Base-by-base conservation (phyloP, 2,329 filamentous ascomycete species). In the Emergomyces africanus region DNA sequence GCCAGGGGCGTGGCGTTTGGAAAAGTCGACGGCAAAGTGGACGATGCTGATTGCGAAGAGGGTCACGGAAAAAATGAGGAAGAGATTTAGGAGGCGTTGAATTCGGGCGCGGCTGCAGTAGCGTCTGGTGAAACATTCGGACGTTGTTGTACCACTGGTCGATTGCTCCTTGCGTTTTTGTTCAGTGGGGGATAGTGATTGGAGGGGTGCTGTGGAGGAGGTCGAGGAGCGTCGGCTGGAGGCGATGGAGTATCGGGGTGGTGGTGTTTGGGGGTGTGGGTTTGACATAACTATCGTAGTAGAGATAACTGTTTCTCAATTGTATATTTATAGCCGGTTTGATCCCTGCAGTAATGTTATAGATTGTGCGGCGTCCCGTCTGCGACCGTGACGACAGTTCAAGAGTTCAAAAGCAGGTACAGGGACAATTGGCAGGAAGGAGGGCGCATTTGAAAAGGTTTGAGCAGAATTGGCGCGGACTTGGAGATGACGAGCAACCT, bases 1-100 rank as follows among this genome's bases (percentile, higher is more conserved):
- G 20, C 20, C 5, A 15, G 53, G n/a, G 68, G 23, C 3, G 62
- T 66, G 25, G 58, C 64, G 20, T 65, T 51, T 14, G 66, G 57
- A 59, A 25, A 67, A 66, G n/a, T 61, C 58, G 37, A 41, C n/a
- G 23, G 61, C 41, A 14, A 62, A 53, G 35, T 66, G 66, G 9
- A 30, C 14, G 33, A 23, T 18, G 25, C 20, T 30, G 10, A 50
- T 33, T 18, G 25, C 49, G 18, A 53, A 12, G 49, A 53, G 35
- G 60, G 5, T 8, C 33, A 68, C 15, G 62, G 54, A 35, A n/a
- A 51, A 18, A 10, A 51, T 20, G 30, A 23, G 12, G 48, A 58
- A 10, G 41, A 28, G 8, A 23, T n/a, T n/a, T 0, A 28, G 23
- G 20, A 28, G n/a, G 25, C n/a, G 30, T 5, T 5, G 8, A n/a